These are phyloP conservation scores for Apiospora pterosperma DNA, from an alignment of 2,329 filamentous ascomycete species.

Conservation along the genomic window DNA sequence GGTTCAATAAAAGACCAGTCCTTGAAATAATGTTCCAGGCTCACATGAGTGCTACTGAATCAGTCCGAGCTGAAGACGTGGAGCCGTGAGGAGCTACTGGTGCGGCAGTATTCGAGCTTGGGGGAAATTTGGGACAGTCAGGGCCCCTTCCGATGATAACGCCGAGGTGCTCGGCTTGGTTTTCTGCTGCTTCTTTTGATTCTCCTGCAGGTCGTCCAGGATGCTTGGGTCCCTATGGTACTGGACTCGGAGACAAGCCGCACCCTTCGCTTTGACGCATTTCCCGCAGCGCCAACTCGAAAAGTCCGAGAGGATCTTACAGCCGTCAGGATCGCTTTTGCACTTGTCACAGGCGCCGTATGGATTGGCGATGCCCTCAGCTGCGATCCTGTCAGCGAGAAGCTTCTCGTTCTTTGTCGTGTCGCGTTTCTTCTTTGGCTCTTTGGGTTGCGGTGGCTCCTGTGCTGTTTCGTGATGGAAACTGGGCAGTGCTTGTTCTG, in stretches of 20 bases:
- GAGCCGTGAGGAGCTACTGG: too few species aligned
- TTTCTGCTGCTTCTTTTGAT: background rate
- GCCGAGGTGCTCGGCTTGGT: background rate
- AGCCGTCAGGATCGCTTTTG: rapidly evolving
- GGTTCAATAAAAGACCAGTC: too few species aligned
- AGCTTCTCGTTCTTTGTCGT: background rate
- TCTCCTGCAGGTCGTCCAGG: background rate
- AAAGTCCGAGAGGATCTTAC: background rate
- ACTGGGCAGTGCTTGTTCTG: too few species aligned
- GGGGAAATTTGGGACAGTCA: background rate
- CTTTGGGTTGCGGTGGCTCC: too few species aligned
- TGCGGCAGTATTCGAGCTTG: too few species aligned
- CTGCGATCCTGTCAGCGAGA: background rate
- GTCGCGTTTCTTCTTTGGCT: background rate
- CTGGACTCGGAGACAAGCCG: background rate
- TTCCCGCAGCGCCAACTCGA: background rate
- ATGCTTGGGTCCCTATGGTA: background rate
- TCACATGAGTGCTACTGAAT: too few species aligned
- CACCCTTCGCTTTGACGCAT: background rate
- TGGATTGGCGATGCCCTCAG: background rate
- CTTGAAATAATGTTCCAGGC: too few species aligned
- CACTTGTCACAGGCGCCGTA: background rate
- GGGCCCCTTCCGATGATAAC: background rate
- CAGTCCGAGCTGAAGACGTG: too few species aligned
- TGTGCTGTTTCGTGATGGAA: too few species aligned